Conservation (phyloP, 768 basidiomycete genomes). For the Psilocybe subaeruginosa region DNA sequence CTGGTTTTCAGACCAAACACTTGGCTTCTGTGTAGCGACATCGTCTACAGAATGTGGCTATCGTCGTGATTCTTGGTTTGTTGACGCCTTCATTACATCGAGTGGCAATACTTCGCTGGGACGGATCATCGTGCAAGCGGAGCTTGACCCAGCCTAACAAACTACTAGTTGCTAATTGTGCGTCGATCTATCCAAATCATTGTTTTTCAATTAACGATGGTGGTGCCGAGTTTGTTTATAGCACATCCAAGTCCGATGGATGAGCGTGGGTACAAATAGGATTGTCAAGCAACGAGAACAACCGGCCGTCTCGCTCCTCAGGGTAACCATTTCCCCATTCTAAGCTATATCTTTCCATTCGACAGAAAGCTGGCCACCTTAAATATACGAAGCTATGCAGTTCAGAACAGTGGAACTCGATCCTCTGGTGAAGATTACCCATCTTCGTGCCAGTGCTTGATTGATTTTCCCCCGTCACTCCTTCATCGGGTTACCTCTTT, state of each 20-base stretch:
- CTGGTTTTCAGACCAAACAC: neutral
- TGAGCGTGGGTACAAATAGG: slow-evolving; percentile 2
- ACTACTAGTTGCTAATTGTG: neutral
- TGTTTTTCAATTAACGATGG: neutral
- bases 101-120: too few species aligned
- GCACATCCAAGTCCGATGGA: neutral
- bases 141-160: neutral
- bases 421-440: slow-evolving; percentile 3
- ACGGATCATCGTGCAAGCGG: neutral
- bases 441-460: slow-evolving; percentile 3
- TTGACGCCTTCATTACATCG: neutral
- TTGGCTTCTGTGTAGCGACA: too few species aligned
- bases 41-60: too few species aligned
- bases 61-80: neutral
- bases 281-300: slow-evolving; percentile 24
- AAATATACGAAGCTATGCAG: slow-evolving; percentile 12
- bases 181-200: neutral
- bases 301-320: slow-evolving; percentile 19
- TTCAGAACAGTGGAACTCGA: slow-evolving; percentile 1
- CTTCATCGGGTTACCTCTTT: neutral
- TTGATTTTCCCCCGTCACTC: neutral
- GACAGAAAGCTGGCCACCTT: neutral
- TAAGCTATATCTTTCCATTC: slow-evolving; percentile 9
- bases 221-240: neutral
- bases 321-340: slow-evolving; percentile 17